Percentiles rank a stretch among this genome's conserved stretches.
phyloP scores from a whole-genome alignment of 2,329 filamentous ascomycete species.

The Thermothelomyces thermophilus region DNA sequence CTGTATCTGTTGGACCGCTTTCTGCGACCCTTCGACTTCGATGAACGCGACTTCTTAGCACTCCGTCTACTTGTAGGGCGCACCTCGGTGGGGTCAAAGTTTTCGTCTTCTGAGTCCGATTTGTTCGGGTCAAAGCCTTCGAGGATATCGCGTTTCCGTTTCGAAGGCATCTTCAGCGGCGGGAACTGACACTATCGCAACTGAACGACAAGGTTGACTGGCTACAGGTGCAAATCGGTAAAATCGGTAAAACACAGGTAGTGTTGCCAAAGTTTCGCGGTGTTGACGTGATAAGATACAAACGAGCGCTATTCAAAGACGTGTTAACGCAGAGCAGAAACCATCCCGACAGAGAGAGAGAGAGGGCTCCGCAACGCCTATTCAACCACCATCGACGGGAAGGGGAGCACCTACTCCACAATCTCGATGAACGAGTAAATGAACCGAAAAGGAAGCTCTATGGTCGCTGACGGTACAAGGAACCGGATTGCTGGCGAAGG shows the following conservation, averaged over 20 bases:
- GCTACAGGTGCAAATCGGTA: not conserved
- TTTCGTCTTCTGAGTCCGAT: conserved; percentile 60
- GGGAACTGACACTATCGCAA: not conserved
- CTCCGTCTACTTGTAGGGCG: conserved; percentile 32
- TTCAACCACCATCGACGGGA: not conserved
- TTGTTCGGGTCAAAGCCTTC: conserved; percentile 60
- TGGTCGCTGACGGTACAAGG: not conserved
- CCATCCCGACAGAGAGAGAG: not conserved
- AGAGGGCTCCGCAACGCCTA: too few relatives aligned
- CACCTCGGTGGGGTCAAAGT: conserved; percentile 51
- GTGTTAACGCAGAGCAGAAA: conserved; percentile 1
- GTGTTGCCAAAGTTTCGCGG: not conserved
- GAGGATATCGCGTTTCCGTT: conserved; percentile 50
- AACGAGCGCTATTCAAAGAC: not conserved
- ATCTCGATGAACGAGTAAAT: not conserved
- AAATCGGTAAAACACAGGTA: not conserved
- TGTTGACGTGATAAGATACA: not conserved
- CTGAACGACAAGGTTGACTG: not conserved
- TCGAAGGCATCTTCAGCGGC: conserved; percentile 35
- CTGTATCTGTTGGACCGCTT: conserved; percentile 41
- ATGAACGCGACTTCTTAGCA: conserved; percentile 34
- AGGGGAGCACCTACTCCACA: conserved; percentile 5
- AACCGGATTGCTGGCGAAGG: not conserved
- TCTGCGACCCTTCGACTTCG: conserved; percentile 28
- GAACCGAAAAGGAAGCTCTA: not conserved